Percentiles rank a stretch among this genome's conserved stretches.
Conservation (phyloP, 257 asterid genomes). For the Echium plantagineum region DNA sequence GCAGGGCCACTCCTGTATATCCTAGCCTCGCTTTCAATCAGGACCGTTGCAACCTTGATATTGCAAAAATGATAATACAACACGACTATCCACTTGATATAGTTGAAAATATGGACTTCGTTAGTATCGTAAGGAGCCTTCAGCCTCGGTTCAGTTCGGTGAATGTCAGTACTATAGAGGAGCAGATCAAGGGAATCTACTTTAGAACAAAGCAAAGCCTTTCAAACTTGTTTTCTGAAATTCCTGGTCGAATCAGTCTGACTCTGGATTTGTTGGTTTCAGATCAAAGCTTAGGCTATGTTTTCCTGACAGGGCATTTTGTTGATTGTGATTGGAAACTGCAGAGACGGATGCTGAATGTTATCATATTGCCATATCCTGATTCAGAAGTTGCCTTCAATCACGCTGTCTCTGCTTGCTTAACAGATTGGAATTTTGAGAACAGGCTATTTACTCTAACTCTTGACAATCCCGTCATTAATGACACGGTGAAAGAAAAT, state of each 20-base stretch:
- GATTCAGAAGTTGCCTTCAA: conserved; percentile 50
- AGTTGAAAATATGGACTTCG: conserved; percentile 57
- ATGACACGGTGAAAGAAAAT: conserved; percentile 30
- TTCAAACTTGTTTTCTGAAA: conserved; percentile 34
- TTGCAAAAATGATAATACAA: conserved; percentile 67
- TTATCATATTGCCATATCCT: conserved; percentile 32
- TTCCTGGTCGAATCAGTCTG: conserved; percentile 63
- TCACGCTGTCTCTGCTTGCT: conserved; percentile 44
- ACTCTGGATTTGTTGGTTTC: conserved; percentile 57
- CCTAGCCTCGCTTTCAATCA: conserved; percentile 22
- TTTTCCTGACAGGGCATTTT: conserved; percentile 58
- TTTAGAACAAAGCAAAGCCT: conserved; percentile 51
- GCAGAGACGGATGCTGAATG: conserved; percentile 50
- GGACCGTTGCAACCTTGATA: conserved; percentile 32
- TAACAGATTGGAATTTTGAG: conserved; percentile 56
- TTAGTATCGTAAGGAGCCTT: conserved; percentile 42
- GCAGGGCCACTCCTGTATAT: conserved; percentile 32
- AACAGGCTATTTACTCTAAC: conserved; percentile 48
- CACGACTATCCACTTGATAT: conserved; percentile 72
- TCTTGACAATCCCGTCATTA: conserved; percentile 24
- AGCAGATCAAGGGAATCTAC: conserved; percentile 42
- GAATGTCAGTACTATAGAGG: conserved; percentile 29
- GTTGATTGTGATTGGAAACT: conserved; percentile 64
- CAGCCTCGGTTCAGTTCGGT: conserved; percentile 46
- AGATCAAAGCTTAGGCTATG: conserved; percentile 38